Percentiles rank a stretch among this genome's conserved stretches.
These are phyloP conservation scores for Dryadomyces quercivorus DNA, from an alignment of 2,329 filamentous ascomycete genomes.

Conservation along the genomic window DNA sequence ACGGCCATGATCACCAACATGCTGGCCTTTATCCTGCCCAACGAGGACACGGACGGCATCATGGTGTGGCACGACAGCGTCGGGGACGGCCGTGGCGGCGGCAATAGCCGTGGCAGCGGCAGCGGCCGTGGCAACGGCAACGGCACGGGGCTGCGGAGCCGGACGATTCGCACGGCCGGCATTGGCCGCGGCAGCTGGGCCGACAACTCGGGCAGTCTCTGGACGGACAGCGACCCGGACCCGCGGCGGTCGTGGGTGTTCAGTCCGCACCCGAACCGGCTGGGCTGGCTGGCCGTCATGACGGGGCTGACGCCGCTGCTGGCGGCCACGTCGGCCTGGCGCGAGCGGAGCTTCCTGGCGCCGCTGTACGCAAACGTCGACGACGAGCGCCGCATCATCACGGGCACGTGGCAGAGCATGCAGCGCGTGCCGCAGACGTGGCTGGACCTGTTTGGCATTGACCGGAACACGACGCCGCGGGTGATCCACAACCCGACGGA, in stretches of 20 bases:
- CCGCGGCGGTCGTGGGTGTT: constrained; percentile 14
- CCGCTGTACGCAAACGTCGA: constrained; percentile 11
- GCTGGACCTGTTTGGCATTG: constrained; percentile 11
- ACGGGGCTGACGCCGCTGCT: constrained; percentile 13
- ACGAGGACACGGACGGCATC: constrained; percentile 7
- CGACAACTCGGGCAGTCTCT: not conserved
- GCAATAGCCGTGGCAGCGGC: not conserved
- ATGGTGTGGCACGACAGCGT: constrained; percentile 2
- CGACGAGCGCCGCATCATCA: constrained; percentile 11
- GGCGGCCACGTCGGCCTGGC: constrained; percentile 10
- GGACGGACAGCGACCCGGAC: constrained; percentile 7
- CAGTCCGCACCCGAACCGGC: constrained; percentile 10
- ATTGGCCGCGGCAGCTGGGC: not conserved
- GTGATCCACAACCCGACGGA: not conserved
- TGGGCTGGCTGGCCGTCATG: constrained; percentile 13
- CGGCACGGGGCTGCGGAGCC: not conserved
- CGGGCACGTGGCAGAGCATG: constrained; percentile 11
- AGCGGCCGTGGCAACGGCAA: not conserved
- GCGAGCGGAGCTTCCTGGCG: constrained; percentile 7
- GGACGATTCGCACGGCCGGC: not conserved
- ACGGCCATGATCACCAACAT: constrained; percentile 15
- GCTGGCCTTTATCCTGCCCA: constrained; percentile 13
- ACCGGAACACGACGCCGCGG: not conserved
- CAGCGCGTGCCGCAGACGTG: constrained; percentile 10
- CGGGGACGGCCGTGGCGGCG: not conserved